These are phyloP conservation scores for Hericium alpestre DNA, from an alignment of 768 basidiomycete genomes.

Conservation along the genomic window DNA sequence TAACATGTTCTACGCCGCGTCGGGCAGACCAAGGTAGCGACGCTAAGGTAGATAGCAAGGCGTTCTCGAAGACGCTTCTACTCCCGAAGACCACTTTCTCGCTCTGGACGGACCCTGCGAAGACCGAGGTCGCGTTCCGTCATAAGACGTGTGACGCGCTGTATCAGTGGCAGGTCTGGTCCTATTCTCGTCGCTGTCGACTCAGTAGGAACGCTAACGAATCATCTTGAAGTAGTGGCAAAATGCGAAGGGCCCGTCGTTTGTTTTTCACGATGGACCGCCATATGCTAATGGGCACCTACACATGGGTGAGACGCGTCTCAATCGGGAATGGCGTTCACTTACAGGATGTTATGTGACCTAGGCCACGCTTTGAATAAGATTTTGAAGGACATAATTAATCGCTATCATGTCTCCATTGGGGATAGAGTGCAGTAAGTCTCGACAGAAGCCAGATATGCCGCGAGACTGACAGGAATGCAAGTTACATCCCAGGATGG, in stretches of 20 bases:
- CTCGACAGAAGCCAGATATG: too few relatives aligned
- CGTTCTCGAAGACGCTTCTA: conserved; percentile 53
- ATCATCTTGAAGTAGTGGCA: conserved; percentile 36
- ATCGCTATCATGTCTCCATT: conserved; percentile 71
- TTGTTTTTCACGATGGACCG: conserved; percentile 90
- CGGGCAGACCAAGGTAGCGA: not conserved
- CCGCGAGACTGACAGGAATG: too few relatives aligned
- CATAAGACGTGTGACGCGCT: conserved; percentile 59
- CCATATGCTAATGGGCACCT: conserved; percentile 96
- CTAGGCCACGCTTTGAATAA: conserved; percentile 94
- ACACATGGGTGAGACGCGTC: conserved; percentile 66
- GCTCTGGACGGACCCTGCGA: conserved; percentile 55
- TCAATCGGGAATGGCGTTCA: not conserved
- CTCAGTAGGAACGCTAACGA: too few relatives aligned
- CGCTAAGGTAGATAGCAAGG: conserved; percentile 17
- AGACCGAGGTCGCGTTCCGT: conserved; percentile 48
- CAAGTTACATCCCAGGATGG: conserved; percentile 90
- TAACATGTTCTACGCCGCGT: not conserved
- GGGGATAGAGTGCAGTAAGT: conserved; percentile 77
- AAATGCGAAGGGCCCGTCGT: conserved; percentile 55
- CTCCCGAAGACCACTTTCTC: conserved; percentile 80
- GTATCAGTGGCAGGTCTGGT: conserved; percentile 69
- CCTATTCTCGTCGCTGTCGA: not conserved
- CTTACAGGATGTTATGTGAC: too few relatives aligned
- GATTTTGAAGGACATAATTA: conserved; percentile 91